Base-by-base conservation (phyloP, 2,329 filamentous ascomycete species). In the Venturia pyrina region DNA sequence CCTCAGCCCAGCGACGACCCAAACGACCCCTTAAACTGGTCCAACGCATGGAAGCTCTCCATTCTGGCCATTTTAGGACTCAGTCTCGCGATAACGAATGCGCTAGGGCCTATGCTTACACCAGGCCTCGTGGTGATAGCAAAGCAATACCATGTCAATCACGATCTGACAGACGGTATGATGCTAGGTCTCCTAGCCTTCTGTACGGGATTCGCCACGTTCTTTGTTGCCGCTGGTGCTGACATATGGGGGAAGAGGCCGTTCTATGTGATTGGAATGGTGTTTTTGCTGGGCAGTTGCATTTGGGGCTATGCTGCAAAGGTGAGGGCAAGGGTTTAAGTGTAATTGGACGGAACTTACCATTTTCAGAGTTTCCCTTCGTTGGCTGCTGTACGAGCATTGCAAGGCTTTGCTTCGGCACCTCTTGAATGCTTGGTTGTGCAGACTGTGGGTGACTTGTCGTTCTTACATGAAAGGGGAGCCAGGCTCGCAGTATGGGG, bases 391-490 rank as follows among this genome's bases (percentile, higher is more conserved):
- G 79, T 78, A 63, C 75, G 81, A 19, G 75, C 82, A 37, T 73
- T 82, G 32, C 77, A 77, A 6, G 80, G 80, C 3, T 82, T 82
- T 79, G 80, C 81, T 0, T 21, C 63, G n/a, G 46, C 46, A 28
- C 78, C 82, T 0, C 80, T 79, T 66, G 82, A 84, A 69, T 77
- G 82, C 3, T 72, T 84, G 7, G 80, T 84, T 5, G 81, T 83
- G 70, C 81, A 79, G 70, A 83, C 80, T 1, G 76, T 80, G 43
- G 75, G 73, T 1, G 78, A 80, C 67, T 66, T 80, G 19, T 80
- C 75, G 69, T 80, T 79, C 65, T 76, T 80, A 11, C 78, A 80
- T 68, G 74, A 80, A 68, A 73, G 78, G 40, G 78, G 73, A 72
- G 13, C 32, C 24, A 21, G 50, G 19, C 50, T 79, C 34, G 73